Base-by-base conservation (phyloP, 148 eudicot genomes). In the Rheum nobile region DNA sequence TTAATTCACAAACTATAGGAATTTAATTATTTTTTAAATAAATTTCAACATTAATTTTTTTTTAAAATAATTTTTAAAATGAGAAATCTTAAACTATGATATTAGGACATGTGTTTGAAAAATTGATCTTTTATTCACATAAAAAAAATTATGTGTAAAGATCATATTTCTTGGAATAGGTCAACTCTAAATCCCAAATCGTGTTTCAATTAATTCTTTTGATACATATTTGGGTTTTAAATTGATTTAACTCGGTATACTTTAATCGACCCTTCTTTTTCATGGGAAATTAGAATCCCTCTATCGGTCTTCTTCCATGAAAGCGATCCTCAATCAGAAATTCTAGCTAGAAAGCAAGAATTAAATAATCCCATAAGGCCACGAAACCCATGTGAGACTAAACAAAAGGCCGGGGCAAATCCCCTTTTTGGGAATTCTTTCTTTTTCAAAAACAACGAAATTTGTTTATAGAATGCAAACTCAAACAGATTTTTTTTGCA, bases 351-450 rank as follows among this genome's bases (percentile, higher is more conserved):
- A 65, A 63, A 65, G 70, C 70, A 65, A 34, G 32, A 65, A 28
- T 16, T 28, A 31, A 65, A 65, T 16, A 65, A 31, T 32, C 21
- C 67, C 22, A 65, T 4, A 7, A 65, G 39, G 22, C 70, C 67
- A 65, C 39, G 17, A 65, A 16, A 16, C 10, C 38, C 70, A 65
- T 65, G 70, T 65, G 70, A 65, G 70, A 65, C 21, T 65, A 61
- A 28, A 28, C 16, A 61, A 61, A 17, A 46, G 52, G n/a, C 37
- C 37, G 50, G 46, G 4, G 55, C 55, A 50, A 21, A 6, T 50
- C 57, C 26, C 26, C 14, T 50, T n/a, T 19, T 21, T 50, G 10
- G 26, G 57, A 50, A 50, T 50, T 50, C 57, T 1, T 21, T 50
- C 26, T 21, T 50, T 50, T n/a, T 50, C 26, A 6, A 50, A 50